Conservation (phyloP, 202 grass and related monocot genomes). For the Cymbopogon flexuosus region DNA sequence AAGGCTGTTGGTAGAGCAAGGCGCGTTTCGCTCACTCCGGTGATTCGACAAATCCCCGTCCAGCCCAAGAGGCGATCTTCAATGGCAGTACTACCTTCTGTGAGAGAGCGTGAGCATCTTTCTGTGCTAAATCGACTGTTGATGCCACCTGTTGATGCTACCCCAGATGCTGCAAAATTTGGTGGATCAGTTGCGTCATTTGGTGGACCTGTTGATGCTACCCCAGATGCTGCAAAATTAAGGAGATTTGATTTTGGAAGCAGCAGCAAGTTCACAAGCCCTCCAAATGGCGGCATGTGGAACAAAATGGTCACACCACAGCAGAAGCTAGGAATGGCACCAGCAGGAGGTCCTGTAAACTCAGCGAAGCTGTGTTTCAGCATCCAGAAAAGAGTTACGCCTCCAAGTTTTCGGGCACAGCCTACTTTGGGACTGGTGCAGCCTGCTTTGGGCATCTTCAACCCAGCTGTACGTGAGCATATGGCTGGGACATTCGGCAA, state of each 20-base stretch:
- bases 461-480: constrained; percentile 37
- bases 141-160: too few relatives aligned
- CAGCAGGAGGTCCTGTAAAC: constrained; percentile 40
- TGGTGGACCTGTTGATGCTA: constrained; percentile 25
- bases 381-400: constrained; percentile 59
- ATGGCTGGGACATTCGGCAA: constrained; percentile 34
- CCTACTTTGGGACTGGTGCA: not conserved
- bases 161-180: too few relatives aligned
- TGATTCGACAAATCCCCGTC: constrained; percentile 46
- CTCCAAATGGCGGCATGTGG: constrained; percentile 38
- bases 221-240: constrained; percentile 44
- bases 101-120: constrained; percentile 17
- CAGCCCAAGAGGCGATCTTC: constrained; percentile 74
- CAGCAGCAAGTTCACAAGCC: constrained; percentile 75
- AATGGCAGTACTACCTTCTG: constrained; percentile 44
- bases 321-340: constrained; percentile 39
- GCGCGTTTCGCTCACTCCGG: constrained; percentile 51
- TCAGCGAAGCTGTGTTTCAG: constrained; percentile 59
- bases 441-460: constrained; percentile 21
- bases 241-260: constrained; percentile 27
- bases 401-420: constrained; percentile 36
- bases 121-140: too few relatives aligned
- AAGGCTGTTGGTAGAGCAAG: constrained; percentile 56
- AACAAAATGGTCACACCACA: constrained; percentile 34
- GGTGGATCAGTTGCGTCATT: too few relatives aligned